These are phyloP conservation scores for Nosema muscidifuracis DNA, from an alignment of 371 early-diverging fungal species.

Conservation along the genomic window DNA sequence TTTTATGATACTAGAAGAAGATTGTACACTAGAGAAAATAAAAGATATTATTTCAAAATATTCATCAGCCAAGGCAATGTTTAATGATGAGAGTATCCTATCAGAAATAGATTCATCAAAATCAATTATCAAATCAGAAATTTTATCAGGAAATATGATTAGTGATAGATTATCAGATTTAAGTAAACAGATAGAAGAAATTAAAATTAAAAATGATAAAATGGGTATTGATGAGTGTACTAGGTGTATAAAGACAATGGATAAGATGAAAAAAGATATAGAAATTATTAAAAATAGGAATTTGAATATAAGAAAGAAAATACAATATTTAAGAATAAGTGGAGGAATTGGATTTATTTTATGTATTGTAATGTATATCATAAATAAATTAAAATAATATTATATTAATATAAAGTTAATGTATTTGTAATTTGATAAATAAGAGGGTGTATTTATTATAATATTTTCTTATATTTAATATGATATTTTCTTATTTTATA, in stretches of 20 bases:
- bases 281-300: not conserved
- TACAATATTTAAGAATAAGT: not conserved
- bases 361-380: not conserved
- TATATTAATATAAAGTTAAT: not conserved
- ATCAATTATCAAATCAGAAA: not conserved
- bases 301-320: not conserved
- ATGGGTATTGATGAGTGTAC: not conserved
- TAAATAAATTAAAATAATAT: not conserved
- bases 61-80: not conserved
- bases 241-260: not conserved
- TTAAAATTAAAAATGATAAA: not conserved
- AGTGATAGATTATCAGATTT: slow-evolving; percentile 2
- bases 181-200: not conserved
- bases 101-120: slow-evolving; percentile 19
- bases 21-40: slow-evolving; percentile 4
- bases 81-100: not conserved
- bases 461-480: no score
- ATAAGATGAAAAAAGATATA: slow-evolving; percentile 15
- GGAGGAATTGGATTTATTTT: not conserved
- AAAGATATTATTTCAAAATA: slow-evolving; percentile 20
- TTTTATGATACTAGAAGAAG: slow-evolving; percentile 3
- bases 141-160: not conserved
- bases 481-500: no score
- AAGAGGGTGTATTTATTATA: no score
- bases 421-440: no score